Evolutionary conservation across 1,139 yeast genomes (phyloP).

Genomic region (Hyphopichia buzzinii): DNA sequence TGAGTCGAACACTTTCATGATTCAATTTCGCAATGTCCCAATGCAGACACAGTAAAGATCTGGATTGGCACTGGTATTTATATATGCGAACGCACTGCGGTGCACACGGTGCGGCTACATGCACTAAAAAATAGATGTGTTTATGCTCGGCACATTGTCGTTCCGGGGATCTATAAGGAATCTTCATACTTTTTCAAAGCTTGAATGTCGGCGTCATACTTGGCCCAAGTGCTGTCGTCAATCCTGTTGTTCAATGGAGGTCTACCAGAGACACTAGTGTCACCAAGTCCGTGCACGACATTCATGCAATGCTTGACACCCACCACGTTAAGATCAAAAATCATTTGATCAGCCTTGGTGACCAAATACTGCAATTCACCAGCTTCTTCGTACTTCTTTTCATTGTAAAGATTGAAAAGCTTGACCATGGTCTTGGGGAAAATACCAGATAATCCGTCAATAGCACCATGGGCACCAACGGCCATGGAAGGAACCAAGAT

Average conservation of each 20-base stretch:
- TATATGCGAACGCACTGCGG: no score
- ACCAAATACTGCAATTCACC: conserved; percentile 36
- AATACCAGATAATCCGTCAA: conserved; percentile 44
- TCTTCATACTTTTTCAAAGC: conserved; percentile 3
- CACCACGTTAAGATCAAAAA: conserved; percentile 39
- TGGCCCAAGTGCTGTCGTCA: conserved; percentile 8
- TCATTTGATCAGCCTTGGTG: conserved; percentile 41
- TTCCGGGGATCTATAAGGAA: background rate
- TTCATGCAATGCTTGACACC: conserved; percentile 38
- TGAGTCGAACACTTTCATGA: conserved; percentile 14
- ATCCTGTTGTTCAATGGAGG: conserved; percentile 19
- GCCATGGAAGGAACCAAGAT: conserved; percentile 41
- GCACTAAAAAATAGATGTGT: no score
- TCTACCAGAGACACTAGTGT: conserved; percentile 16
- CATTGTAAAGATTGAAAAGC: conserved; percentile 24
- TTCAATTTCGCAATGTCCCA: no score
- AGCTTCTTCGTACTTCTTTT: conserved; percentile 38
- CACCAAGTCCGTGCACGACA: conserved; percentile 18
- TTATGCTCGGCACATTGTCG: no score
- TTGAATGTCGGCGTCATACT: conserved; percentile 7
- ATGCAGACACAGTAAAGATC: no score
- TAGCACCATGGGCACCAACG: conserved; percentile 44
- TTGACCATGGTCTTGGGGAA: conserved; percentile 39
- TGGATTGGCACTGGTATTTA: no score
- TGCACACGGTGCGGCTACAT: no score